These are phyloP conservation scores for Aspergillus sp. DNA, from an alignment of 2,329 filamentous ascomycete genomes.

Conservation along the genomic window DNA sequence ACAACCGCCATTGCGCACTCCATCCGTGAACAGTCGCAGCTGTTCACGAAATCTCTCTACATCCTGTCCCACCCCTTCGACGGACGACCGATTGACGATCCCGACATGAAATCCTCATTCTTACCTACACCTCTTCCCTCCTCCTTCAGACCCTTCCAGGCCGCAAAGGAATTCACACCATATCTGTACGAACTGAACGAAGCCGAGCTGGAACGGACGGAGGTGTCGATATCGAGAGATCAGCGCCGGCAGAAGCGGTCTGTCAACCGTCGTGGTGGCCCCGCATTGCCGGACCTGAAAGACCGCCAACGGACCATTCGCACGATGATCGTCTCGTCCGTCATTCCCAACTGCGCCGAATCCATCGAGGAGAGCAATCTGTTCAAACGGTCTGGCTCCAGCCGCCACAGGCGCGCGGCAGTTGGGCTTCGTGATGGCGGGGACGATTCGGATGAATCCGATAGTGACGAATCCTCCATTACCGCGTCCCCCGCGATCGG, in stretches of 20 bases:
- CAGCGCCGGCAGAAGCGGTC: slow-evolving; percentile 93
- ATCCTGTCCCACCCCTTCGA: slow-evolving; percentile 94
- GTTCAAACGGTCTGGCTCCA: slow-evolving; percentile 72
- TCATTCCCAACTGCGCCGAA: slow-evolving; percentile 81
- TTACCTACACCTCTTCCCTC: slow-evolving; percentile 77
- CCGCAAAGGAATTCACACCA: slow-evolving; percentile 90
- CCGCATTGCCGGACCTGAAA: slow-evolving; percentile 91
- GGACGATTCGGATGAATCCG: slow-evolving; percentile 85
- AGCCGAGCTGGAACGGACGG: slow-evolving; percentile 82
- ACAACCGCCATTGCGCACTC: slow-evolving; percentile 96
- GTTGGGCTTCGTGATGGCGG: slow-evolving; percentile 57
- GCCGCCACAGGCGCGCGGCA: slow-evolving; percentile 57
- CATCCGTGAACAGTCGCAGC: slow-evolving; percentile 91
- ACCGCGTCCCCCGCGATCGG: slow-evolving; percentile 79
- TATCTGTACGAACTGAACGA: slow-evolving; percentile 94
- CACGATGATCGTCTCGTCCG: slow-evolving; percentile 86
- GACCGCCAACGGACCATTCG: slow-evolving; percentile 91
- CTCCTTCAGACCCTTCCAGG: slow-evolving; percentile 86
- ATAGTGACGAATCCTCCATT: slow-evolving; percentile 79
- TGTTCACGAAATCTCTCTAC: slow-evolving; percentile 92
- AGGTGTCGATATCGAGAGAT: slow-evolving; percentile 89
- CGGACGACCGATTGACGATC: slow-evolving; percentile 86
- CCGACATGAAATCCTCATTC: slow-evolving; percentile 82
- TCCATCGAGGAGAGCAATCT: slow-evolving; percentile 81
- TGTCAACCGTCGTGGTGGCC: slow-evolving; percentile 88